Percentiles rank a stretch among this genome's conserved stretches.
These are phyloP conservation scores for Angophora floribunda DNA, from an alignment of 345 rosid species.

Conservation along the genomic window DNA sequence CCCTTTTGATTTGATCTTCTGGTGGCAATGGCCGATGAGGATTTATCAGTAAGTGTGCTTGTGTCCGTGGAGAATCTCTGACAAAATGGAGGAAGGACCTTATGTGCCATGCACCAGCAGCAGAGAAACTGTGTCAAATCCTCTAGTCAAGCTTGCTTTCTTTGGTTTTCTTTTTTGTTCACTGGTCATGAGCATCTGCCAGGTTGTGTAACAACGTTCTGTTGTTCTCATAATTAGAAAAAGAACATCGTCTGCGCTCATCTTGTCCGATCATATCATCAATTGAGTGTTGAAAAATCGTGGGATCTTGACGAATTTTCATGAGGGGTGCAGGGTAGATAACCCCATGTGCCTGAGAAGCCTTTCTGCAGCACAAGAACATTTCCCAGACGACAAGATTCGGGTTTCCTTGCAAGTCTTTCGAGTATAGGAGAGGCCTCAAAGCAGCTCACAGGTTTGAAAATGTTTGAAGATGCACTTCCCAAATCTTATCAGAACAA, in stretches of 20 bases:
- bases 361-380: not conserved
- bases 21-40: not conserved
- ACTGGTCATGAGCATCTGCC: not conserved
- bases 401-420: not conserved
- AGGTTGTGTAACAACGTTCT: not conserved
- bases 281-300: not conserved
- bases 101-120: not conserved
- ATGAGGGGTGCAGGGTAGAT: not conserved
- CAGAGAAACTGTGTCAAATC: not conserved
- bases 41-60: not conserved
- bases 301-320: not conserved
- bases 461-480: not conserved
- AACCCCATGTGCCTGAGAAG: not conserved
- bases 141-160: not conserved
- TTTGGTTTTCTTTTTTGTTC: not conserved
- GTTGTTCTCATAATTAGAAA: not conserved
- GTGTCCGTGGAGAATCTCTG: not conserved
- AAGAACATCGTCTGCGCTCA: not conserved
- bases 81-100: not conserved
- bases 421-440: not conserved
- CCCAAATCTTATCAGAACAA: not conserved
- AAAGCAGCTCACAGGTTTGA: not conserved
- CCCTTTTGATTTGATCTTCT: not conserved
- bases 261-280: not conserved
- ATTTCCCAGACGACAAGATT: not conserved